phyloP scores from a whole-genome alignment of 352 stramenopile species.

The Lagenidium sp. region DNA sequence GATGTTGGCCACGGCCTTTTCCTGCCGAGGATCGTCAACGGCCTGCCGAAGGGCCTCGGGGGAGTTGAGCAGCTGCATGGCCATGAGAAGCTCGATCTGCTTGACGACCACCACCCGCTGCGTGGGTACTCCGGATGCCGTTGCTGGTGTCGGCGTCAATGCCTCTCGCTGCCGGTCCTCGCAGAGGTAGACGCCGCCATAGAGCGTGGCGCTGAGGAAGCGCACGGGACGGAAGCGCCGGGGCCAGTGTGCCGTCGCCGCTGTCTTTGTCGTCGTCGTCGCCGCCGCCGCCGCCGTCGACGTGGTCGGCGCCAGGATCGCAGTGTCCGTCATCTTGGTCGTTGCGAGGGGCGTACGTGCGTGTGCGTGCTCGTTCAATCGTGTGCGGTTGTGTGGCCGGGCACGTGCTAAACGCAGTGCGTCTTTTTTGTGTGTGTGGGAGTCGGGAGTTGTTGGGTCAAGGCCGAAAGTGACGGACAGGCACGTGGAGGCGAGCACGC shows the following conservation, averaged over 20 bases:
- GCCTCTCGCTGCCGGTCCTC: slow-evolving; percentile 17
- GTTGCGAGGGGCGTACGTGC: too few species aligned
- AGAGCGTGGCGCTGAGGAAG: slow-evolving; percentile 33
- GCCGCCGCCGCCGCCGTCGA: too few species aligned
- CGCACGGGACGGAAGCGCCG: slow-evolving; percentile 12
- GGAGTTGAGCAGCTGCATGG: slow-evolving; percentile 12
- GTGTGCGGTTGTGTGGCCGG: too few species aligned
- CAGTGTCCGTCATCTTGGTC: too few species aligned
- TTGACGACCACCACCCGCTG: slow-evolving; percentile 57
- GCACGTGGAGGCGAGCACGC: too few species aligned
- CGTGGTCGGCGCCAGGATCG: too few species aligned
- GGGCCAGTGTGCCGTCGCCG: slow-evolving; percentile 2
- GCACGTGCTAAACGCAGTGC: too few species aligned
- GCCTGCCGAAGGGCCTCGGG: slow-evolving; percentile 11
- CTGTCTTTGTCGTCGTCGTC: not conserved
- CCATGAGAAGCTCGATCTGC: slow-evolving; percentile 28
- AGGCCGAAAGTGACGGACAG: too few species aligned
- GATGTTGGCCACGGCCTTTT: slow-evolving; percentile 26
- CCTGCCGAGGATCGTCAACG: slow-evolving; percentile 29
- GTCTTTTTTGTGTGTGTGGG: too few species aligned
- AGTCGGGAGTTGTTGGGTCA: too few species aligned
- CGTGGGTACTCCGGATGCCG: too few species aligned
- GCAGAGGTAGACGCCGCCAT: slow-evolving; percentile 33
- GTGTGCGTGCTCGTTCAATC: too few species aligned
- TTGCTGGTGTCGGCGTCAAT: not conserved